Percentiles rank a stretch among this genome's conserved stretches.
These are phyloP conservation scores for Xylaria intraflava DNA, from an alignment of 495 filamentous ascomycete genomes.

Conservation along the genomic window DNA sequence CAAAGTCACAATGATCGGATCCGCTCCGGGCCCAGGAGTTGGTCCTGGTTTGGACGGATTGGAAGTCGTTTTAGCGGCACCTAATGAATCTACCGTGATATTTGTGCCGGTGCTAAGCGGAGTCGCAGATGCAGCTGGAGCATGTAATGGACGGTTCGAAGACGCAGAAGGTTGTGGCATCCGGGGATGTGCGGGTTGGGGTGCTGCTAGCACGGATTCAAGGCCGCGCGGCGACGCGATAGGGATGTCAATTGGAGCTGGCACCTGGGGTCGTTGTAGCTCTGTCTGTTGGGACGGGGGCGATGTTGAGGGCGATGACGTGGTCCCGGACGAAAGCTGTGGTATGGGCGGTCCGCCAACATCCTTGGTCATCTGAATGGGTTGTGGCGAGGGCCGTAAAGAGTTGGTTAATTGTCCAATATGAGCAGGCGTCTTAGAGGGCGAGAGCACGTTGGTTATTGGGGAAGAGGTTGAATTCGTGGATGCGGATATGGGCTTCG, in stretches of 20 bases:
- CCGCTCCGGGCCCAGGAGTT: slow-evolving; percentile 33
- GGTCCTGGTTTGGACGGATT: slow-evolving; percentile 19
- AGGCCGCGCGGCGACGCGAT: slow-evolving; percentile 20
- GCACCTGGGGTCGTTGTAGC: slow-evolving; percentile 12
- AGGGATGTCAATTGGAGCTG: slow-evolving; percentile 12
- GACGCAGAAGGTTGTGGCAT: slow-evolving; percentile 15
- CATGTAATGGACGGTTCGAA: slow-evolving; percentile 16
- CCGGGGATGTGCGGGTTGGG: slow-evolving; percentile 19
- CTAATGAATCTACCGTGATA: not conserved
- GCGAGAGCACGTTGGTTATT: slow-evolving; percentile 12
- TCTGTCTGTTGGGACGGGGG: slow-evolving; percentile 13
- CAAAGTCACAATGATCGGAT: slow-evolving; percentile 92
- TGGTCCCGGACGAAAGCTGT: slow-evolving; percentile 4
- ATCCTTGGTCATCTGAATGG: not conserved
- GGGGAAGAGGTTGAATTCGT: slow-evolving; percentile 12
- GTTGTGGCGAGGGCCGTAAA: not conserved
- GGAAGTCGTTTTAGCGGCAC: slow-evolving; percentile 15
- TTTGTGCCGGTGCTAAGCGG: slow-evolving; percentile 15
- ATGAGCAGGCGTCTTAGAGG: slow-evolving; percentile 13
- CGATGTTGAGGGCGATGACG: not conserved
- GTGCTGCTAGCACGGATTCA: slow-evolving; percentile 25
- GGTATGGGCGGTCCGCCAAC: not conserved
- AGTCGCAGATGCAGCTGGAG: slow-evolving; percentile 12
- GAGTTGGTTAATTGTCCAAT: slow-evolving; percentile 4
- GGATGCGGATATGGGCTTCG: slow-evolving; percentile 35